Base-by-base conservation (phyloP, 192 early-diverging fungal genomes). In the Entomortierella beljakovae region DNA sequence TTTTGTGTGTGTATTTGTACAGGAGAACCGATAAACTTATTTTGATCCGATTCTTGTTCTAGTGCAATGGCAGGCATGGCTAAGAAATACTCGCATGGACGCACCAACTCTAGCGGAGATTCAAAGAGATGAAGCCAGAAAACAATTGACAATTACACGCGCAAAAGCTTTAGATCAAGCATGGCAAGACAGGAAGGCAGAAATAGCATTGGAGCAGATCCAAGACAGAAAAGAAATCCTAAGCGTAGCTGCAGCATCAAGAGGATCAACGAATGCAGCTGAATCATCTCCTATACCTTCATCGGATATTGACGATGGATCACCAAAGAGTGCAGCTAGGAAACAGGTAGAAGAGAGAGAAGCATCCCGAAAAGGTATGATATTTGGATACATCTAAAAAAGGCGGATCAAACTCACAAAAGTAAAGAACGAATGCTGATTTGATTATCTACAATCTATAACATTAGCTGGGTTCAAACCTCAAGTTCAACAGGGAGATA, bases 11-110 rank as follows among this genome's bases (percentile, higher is more conserved):
- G 75, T 79, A 70, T 20, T 2, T 20, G 20, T 38, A 8, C 37
- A 38, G 37, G 6, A 8, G 37, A 38, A 38, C 6, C 37, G 13
- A 38, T 38, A 13, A 13, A n/a, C n/a, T n/a, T n/a, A n/a, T n/a
- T 25, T 53, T 25, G 2, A 31, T 26, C 53, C 2, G 16, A 29
- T 31, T 57, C 31, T 15, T 23, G 16, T 26, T 23, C 2, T 57
- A 79, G 75, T 79, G 0, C 75, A 79, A 53, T 79, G 75, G 75
- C 75, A 79, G 23, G 22, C 75, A 49, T 79, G 75, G 75, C 75
- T 79, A 37, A 79, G 75, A 48, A 79, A 79, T 28, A 79, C 75
- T 20, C 66, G 75, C 31, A 48, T 28, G 31, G 40, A 59, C 18
- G 56, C 75, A 16, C 75, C 75, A 16, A 79, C 75, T 43, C 13